A percentile compares a stretch with the other conserved stretches of the same genome.
phyloP scores from a whole-genome alignment of 2,329 filamentous ascomycete species.

The Thielaviopsis cerberus region DNA sequence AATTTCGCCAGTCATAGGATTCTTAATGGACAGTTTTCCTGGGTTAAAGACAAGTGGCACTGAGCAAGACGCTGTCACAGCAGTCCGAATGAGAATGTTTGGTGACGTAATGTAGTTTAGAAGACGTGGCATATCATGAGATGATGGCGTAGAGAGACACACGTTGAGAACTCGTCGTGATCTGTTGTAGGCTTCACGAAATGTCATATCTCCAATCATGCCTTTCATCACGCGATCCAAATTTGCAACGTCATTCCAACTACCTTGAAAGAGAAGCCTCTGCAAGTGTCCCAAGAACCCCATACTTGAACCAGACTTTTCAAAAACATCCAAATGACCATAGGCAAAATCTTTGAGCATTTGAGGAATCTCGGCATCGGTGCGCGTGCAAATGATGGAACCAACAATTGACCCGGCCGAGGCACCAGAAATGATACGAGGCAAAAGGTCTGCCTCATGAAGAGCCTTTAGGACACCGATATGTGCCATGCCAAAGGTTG shows the following conservation, averaged over 20 bases:
- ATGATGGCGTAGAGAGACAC: slow-evolving; percentile 69
- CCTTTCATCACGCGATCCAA: slow-evolving; percentile 63
- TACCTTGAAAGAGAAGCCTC: slow-evolving; percentile 61
- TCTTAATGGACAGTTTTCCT: slow-evolving; percentile 63
- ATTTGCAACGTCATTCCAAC: slow-evolving; percentile 70
- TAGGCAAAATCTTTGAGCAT: slow-evolving; percentile 54
- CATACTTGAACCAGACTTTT: slow-evolving; percentile 26
- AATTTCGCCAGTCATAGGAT: slow-evolving; percentile 58
- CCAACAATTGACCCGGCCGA: slow-evolving; percentile 78
- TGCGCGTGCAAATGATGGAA: slow-evolving; percentile 58
- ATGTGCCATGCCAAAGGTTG: slow-evolving; percentile 82
- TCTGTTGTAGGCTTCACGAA: slow-evolving; percentile 90
- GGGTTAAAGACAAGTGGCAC: slow-evolving; percentile 74
- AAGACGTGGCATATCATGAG: slow-evolving; percentile 70
- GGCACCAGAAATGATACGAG: slow-evolving; percentile 71
- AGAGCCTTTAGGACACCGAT: slow-evolving; percentile 72
- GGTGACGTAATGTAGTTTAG: slow-evolving; percentile 88
- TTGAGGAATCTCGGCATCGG: slow-evolving; percentile 57
- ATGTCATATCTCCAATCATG: slow-evolving; percentile 75
- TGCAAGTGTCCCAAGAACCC: slow-evolving; percentile 49
- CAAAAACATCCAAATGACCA: slow-evolving; percentile 68
- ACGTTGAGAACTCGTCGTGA: slow-evolving; percentile 85
- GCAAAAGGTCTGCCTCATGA: slow-evolving; percentile 55
- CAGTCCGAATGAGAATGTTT: slow-evolving; percentile 91
- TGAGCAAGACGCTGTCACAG: slow-evolving; percentile 87